A percentile compares a stretch with the other conserved stretches of the same genome.
phyloP scores from a whole-genome alignment of 306 rosid genomes.

The Cucurbita ficifolia region DNA sequence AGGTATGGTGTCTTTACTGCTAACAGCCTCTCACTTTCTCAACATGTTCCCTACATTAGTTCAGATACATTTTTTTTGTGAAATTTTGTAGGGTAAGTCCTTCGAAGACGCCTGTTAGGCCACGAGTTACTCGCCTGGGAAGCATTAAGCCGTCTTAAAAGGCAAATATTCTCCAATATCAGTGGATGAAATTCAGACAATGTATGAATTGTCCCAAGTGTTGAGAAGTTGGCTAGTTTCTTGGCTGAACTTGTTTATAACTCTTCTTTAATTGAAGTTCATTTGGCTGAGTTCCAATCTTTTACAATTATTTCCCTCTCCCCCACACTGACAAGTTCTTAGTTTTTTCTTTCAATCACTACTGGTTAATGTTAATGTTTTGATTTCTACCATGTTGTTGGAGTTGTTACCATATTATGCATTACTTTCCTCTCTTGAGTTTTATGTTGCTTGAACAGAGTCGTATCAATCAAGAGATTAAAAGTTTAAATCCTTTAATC shows the following conservation, averaged over 20 bases:
- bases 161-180: neutral
- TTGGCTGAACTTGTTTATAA: slow-evolving; percentile 19
- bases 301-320: neutral
- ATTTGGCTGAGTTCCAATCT: slow-evolving; percentile 29
- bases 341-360: neutral
- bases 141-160: slow-evolving; percentile 9
- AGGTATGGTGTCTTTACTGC: slow-evolving; percentile 30
- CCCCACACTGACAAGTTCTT: neutral
- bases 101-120: slow-evolving; percentile 93
- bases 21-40: neutral
- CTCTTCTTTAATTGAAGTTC: slow-evolving; percentile 44
- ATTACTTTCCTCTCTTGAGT: neutral
- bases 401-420: neutral
- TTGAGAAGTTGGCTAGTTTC: slow-evolving; percentile 22
- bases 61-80: slow-evolving; percentile 3
- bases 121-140: slow-evolving; percentile 57
- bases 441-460: neutral
- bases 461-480: too few species aligned
- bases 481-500: too few species aligned
- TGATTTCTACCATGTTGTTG: neutral
- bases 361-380: neutral
- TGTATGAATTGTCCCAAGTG: neutral
- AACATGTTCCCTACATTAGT: neutral
- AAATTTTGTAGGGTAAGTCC: slow-evolving; percentile 75
- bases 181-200: slow-evolving; percentile 16